These are phyloP conservation scores for Candida nitratophila DNA, from an alignment of 805 yeast genomes.

Conservation along the genomic window DNA sequence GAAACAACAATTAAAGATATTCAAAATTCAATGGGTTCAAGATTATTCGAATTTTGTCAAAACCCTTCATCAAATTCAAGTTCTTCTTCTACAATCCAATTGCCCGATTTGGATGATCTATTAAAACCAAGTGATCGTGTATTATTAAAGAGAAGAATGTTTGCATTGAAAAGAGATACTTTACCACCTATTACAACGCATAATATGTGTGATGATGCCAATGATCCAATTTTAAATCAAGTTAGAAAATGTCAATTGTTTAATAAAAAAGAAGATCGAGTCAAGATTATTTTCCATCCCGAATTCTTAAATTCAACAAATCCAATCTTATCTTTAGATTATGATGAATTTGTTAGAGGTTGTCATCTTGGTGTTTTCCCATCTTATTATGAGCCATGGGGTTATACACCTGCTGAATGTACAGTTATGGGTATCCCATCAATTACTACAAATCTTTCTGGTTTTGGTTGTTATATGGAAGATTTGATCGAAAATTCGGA, in stretches of 20 bases:
- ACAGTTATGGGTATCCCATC: conserved; percentile 99
- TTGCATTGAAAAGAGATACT: conserved; percentile 83
- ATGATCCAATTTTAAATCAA: conserved; percentile 86
- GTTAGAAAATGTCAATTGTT: conserved; percentile 87
- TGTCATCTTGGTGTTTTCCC: conserved; percentile 98
- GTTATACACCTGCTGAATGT: conserved; percentile 98
- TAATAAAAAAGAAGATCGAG: conserved; percentile 84
- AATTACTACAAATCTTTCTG: conserved; percentile 90
- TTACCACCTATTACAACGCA: conserved; percentile 96
- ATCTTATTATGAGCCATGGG: conserved; percentile 98
- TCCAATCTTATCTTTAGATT: conserved; percentile 88
- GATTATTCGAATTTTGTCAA: conserved; percentile 82
- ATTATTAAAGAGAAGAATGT: conserved; percentile 81
- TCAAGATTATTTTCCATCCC: conserved; percentile 94
- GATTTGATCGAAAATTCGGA: conserved; percentile 89
- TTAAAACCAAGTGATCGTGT: conserved; percentile 85
- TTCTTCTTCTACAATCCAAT: conserved; percentile 31
- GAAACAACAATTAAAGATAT: conserved; percentile 86
- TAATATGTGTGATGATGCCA: conserved; percentile 88
- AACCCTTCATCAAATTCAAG: conserved; percentile 33
- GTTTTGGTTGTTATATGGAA: conserved; percentile 98
- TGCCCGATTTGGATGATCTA: conserved; percentile 74
- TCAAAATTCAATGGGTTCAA: conserved; percentile 75
- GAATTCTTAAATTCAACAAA: conserved; percentile 92
- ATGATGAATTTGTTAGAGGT: conserved; percentile 96